phyloP scores from a whole-genome alignment of 176 grass and related monocot species.

The Tillandsia fasciculata region DNA sequence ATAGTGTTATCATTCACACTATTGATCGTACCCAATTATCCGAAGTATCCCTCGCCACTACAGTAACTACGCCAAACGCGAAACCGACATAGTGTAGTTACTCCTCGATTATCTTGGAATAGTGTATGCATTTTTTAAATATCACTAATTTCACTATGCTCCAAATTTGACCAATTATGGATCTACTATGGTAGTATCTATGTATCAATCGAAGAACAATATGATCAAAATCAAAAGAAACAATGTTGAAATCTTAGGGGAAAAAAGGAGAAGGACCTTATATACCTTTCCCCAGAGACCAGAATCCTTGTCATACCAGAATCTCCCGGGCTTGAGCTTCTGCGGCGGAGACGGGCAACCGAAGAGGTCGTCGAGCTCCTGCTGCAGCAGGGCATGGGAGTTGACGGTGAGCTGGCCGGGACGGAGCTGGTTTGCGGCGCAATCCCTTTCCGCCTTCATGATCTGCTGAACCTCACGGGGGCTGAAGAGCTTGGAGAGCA shows the following conservation, averaged over 20 bases:
- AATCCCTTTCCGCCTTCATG: constrained; percentile 26
- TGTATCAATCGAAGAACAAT: neutral
- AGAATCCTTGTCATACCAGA: constrained; percentile 31
- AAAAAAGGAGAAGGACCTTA: neutral
- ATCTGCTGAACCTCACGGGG: constrained; percentile 22
- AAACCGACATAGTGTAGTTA: too few relatives aligned
- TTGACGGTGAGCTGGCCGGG: constrained; percentile 20
- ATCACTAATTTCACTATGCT: too few relatives aligned
- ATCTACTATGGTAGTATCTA: neutral
- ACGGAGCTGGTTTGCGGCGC: constrained; percentile 24
- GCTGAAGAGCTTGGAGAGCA: constrained; percentile 18
- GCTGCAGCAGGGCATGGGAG: constrained; percentile 7
- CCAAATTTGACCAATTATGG: too few relatives aligned
- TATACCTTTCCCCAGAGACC: constrained; percentile 28
- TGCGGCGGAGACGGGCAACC: constrained; percentile 19
- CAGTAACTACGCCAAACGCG: too few relatives aligned
- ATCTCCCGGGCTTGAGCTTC: constrained; percentile 23
- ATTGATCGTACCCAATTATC: too few relatives aligned
- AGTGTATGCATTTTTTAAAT: too few relatives aligned
- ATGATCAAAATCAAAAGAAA: neutral
- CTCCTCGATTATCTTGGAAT: too few relatives aligned
- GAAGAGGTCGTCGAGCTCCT: constrained; percentile 24
- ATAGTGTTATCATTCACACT: too few relatives aligned
- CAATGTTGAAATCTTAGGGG: neutral
- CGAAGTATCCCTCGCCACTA: too few relatives aligned